Percentiles rank a stretch among this genome's conserved stretches.
Conservation (phyloP, 768 basidiomycete genomes). For the Ramaria rubella region DNA sequence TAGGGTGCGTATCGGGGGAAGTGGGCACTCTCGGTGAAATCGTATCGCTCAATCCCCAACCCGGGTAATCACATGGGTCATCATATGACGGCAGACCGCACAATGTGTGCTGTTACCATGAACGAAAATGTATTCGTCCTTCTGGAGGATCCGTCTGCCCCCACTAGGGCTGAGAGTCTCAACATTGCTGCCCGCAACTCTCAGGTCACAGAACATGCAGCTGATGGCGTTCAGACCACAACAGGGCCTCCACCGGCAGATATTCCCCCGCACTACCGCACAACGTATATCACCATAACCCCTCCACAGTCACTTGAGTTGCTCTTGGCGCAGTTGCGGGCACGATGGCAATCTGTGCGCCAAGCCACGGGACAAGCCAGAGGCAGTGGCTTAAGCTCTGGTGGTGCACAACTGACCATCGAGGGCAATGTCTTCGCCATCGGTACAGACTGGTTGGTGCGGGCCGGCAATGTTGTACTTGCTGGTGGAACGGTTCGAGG, state of each 20-base stretch:
- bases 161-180: conserved; percentile 51
- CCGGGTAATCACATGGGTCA: conserved; percentile 30
- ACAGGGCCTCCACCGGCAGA: conserved; percentile 15
- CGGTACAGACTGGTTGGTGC: conserved; percentile 75
- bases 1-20: conserved; percentile 56
- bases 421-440: conserved; percentile 72
- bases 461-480: conserved; percentile 70
- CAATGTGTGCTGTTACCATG: conserved; percentile 73
- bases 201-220: conserved; percentile 37
- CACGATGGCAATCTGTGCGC: conserved; percentile 68
- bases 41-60: conserved; percentile 61
- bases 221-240: conserved; percentile 6
- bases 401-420: conserved; percentile 59
- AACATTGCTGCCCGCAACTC: conserved; percentile 37
- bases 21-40: conserved; percentile 66
- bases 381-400: conserved; percentile 6
- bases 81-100: conserved; percentile 51
- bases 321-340: conserved; percentile 63
- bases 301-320: conserved; percentile 74
- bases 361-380: conserved; percentile 32
- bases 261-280: conserved; percentile 54
- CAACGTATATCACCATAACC: conserved; percentile 67
- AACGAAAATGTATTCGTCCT: conserved; percentile 75
- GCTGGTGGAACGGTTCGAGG: conserved; percentile 72
- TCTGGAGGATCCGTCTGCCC: conserved; percentile 69